Evolutionary conservation across 768 basidiomycete species (phyloP).

Genomic region (Russula foetens): DNA sequence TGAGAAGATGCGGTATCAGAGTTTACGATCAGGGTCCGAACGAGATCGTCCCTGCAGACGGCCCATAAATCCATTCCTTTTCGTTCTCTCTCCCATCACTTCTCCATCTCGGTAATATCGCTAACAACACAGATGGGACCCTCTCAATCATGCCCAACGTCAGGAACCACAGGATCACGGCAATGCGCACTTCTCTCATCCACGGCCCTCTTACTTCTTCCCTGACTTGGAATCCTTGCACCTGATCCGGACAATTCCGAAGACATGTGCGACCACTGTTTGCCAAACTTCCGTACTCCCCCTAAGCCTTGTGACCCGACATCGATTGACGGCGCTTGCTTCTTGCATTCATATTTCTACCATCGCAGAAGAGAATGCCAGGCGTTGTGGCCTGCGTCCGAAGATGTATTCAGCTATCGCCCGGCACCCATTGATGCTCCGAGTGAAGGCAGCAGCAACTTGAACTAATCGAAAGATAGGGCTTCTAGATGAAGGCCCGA

Average conservation of each 20-base stretch:
- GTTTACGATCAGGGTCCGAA: constrained; percentile 13
- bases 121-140: neutral
- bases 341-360: neutral
- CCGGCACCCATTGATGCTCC: neutral
- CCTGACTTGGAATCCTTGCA: neutral
- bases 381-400: neutral
- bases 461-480: neutral
- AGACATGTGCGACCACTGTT: neutral
- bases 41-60: neutral
- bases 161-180: constrained; percentile 1
- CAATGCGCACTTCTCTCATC: neutral
- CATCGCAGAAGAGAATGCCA: constrained; percentile 1
- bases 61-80: neutral
- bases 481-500: constrained; percentile 17
- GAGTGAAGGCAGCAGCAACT: neutral
- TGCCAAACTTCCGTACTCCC: neutral
- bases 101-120: neutral
- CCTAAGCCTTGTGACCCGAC: constrained; percentile 9
- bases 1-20: constrained; percentile 2
- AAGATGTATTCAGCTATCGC: neutral
- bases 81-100: no score
- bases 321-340: constrained; percentile 8
- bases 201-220: neutral
- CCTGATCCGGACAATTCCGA: constrained; percentile 10
- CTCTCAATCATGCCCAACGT: neutral